Base-by-base conservation (phyloP, 345 rosid species). In the rapeseed (Brassica napus) region DNA sequence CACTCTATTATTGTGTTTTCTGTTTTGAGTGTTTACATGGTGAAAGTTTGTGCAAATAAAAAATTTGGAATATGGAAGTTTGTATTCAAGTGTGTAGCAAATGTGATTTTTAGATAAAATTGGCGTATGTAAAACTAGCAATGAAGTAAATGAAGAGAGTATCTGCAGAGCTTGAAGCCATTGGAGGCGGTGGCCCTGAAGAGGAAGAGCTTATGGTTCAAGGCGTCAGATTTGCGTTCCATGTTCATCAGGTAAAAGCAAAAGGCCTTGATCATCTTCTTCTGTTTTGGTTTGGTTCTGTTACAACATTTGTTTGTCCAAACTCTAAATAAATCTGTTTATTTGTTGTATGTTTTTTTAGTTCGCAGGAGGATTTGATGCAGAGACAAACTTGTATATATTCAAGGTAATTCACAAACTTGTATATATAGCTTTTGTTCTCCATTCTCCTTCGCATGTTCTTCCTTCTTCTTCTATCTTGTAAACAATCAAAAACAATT, bases 351-450 rank as follows among this genome's bases (percentile, higher is more conserved):
- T 5, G 1, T 12, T 44, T 47, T 14, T 52, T 23, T 85, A 93
- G 99, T 93, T 95, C 70, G 99, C 98, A 0, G 99, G 99, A 69
- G 99, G 99, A 37, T 96, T 96, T 58, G 97, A 93, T 16, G 94
- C 76, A 52, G 99, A 92, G 78, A 96, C 97, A 2, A 96, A 24
- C 26, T 24, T 24, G 26, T 24, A 24, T 24, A 24, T 24, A 24
- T 24, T 24, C 26, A 24, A 24, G 26, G 26, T 24, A 24, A 24
- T 24, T 24, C 26, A 24, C 26, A 24, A 24, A 24, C 26, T 24
- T 24, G 26, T 24, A 24, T 24, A 24, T 24, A 24, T 24, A 24
- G 26, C 26, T 24, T 24, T 24, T 24, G 26, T 24, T 24, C 26
- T 24, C 26, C 26, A 24, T 24, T 24, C 26, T 24, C 26, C 26